Conservation (phyloP, 345 rosid species). For the Lepidium sativum region DNA sequence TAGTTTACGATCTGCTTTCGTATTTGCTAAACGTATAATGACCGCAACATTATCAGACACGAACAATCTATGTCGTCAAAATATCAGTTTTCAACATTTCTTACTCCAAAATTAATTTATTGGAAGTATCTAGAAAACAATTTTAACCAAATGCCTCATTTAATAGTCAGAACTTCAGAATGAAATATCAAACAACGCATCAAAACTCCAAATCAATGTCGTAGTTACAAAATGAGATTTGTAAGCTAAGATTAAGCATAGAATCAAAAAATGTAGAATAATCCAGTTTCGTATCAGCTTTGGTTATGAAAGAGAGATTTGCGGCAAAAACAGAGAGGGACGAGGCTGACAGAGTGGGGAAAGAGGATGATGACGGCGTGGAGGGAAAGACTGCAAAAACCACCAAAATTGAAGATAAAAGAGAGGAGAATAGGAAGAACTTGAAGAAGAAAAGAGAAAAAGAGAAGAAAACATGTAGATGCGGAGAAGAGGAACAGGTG, state of each 20-base stretch:
- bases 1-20: slow-evolving; percentile 21
- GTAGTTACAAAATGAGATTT: background rate
- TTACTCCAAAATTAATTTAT: background rate
- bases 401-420: too few species aligned
- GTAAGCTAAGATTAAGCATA: background rate
- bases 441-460: too few species aligned
- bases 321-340: too few species aligned
- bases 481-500: too few species aligned
- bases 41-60: background rate
- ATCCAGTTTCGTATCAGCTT: background rate
- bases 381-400: too few species aligned
- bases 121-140: too few species aligned
- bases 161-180: background rate
- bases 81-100: background rate
- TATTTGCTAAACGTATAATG: background rate
- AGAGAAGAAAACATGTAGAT: too few species aligned
- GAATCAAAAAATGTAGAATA: background rate
- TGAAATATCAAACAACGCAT: background rate
- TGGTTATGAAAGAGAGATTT: too few species aligned
- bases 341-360: too few species aligned
- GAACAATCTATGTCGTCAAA: background rate
- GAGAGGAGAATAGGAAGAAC: too few species aligned
- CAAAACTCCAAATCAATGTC: background rate
- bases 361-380: too few species aligned
- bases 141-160: background rate